These are phyloP conservation scores for Rhodocollybia butyracea DNA, from an alignment of 768 basidiomycete species.

Conservation along the genomic window DNA sequence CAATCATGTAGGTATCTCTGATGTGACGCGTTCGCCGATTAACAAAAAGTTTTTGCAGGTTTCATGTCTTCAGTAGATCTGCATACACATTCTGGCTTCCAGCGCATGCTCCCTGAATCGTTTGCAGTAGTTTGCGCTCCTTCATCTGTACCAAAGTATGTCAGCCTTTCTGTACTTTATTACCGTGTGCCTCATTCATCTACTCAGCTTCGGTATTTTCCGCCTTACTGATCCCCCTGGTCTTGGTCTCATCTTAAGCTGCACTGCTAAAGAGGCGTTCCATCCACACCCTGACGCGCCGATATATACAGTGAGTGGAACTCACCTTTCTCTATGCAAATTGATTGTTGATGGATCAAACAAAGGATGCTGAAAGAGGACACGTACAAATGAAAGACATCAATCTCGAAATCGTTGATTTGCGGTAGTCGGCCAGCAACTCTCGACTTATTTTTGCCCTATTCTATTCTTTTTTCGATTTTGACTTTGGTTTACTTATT, in stretches of 20 bases:
- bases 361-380: conserved; percentile 78
- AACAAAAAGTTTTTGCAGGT: conserved; percentile 33
- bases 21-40: not conserved
- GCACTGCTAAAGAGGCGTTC: conserved; percentile 71
- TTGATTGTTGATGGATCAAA: not conserved
- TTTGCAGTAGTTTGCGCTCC: conserved; percentile 94
- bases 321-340: not conserved
- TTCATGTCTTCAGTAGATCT: conserved; percentile 96
- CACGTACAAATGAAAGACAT: conserved; percentile 79
- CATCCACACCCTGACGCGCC: conserved; percentile 83
- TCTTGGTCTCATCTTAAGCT: conserved; percentile 64
- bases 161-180: not conserved
- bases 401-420: conserved; percentile 79
- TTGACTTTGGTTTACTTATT: no score
- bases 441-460: not conserved
- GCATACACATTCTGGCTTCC: conserved; percentile 89
- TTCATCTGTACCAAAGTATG: conserved; percentile 69
- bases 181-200: not conserved
- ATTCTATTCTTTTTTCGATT: no score
- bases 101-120: conserved; percentile 86
- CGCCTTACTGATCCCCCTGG: conserved; percentile 88
- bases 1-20: conserved; percentile 65
- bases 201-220: conserved; percentile 77
- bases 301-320: conserved; percentile 76
- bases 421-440: conserved; percentile 35